A percentile compares a stretch with the other conserved stretches of the same genome.
These are phyloP conservation scores for Avena insularis DNA, from an alignment of 176 grass and related monocot genomes.

Conservation along the genomic window DNA sequence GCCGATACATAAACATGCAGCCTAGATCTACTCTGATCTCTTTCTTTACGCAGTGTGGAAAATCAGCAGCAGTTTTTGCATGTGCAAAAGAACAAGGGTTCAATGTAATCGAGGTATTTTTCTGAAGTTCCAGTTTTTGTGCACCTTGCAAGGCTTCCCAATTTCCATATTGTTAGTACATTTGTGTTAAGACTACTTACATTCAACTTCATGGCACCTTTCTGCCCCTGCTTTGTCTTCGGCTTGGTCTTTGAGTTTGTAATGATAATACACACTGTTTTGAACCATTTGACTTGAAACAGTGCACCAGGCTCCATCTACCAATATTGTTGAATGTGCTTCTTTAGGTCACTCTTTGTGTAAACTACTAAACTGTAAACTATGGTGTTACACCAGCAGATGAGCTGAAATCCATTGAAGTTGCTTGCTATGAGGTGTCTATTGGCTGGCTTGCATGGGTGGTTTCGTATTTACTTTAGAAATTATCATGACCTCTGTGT, in stretches of 20 bases:
- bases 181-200: not conserved
- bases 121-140: not conserved
- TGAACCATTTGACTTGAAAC: conserved; percentile 3
- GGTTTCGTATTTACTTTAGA: conserved; percentile 13
- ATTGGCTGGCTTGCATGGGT: not conserved
- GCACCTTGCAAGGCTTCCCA: conserved; percentile 9
- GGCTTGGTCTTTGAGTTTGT: not conserved
- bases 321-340: not conserved
- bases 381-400: conserved; percentile 15
- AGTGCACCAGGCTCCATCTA: conserved; percentile 4
- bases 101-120: conserved; percentile 89
- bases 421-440: not conserved
- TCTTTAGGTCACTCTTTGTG: not conserved
- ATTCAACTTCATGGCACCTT: not conserved
- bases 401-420: conserved; percentile 6
- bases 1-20: conserved; percentile 17
- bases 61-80: conserved; percentile 92
- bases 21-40: conserved; percentile 30
- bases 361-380: conserved; percentile 14
- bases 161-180: not conserved
- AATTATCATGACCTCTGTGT: not conserved
- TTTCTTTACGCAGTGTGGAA: conserved; percentile 80
- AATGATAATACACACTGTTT: not conserved
- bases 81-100: conserved; percentile 95
- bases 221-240: not conserved